phyloP scores from a whole-genome alignment of 306 rosid genomes.

The Prunus mongolica region DNA sequence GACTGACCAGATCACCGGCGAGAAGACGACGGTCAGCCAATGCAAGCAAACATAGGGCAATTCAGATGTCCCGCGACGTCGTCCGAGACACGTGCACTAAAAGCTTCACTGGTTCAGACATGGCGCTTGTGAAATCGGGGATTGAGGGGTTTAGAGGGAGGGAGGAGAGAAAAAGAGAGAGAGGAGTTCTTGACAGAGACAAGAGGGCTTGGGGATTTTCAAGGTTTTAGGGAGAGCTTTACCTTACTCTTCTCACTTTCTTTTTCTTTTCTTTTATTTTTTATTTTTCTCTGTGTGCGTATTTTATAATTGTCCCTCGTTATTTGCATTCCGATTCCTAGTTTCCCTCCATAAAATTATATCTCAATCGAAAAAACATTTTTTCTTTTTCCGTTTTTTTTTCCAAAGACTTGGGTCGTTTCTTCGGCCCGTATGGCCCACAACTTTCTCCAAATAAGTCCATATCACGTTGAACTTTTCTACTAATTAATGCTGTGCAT shows the following conservation, averaged over 20 bases:
- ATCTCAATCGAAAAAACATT: no score
- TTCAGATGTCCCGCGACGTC: constrained; percentile 17
- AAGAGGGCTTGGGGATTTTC: not conserved
- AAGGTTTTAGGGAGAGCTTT: not conserved
- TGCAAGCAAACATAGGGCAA: constrained; percentile 34
- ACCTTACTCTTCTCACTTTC: not conserved
- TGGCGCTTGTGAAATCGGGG: constrained; percentile 12
- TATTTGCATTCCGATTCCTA: no score
- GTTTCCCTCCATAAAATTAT: no score
- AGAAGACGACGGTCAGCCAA: constrained; percentile 44
- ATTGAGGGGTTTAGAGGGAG: constrained; percentile 5
- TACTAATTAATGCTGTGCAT: no score
- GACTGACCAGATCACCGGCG: constrained; percentile 41
- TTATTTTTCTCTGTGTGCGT: not conserved
- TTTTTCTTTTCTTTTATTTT: not conserved
- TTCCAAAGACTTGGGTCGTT: no score
- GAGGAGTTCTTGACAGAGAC: not conserved
- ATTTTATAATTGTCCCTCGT: not conserved
- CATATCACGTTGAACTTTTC: no score
- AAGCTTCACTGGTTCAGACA: constrained; percentile 17
- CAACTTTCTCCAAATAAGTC: no score
- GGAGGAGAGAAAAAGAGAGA: not conserved
- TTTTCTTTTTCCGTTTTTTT: no score
- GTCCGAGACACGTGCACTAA: constrained; percentile 7
- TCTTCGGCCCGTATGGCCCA: no score